A percentile compares a stretch with the other conserved stretches of the same genome.
Conservation (phyloP, 768 basidiomycete genomes). For the Lyophyllum decastes region DNA sequence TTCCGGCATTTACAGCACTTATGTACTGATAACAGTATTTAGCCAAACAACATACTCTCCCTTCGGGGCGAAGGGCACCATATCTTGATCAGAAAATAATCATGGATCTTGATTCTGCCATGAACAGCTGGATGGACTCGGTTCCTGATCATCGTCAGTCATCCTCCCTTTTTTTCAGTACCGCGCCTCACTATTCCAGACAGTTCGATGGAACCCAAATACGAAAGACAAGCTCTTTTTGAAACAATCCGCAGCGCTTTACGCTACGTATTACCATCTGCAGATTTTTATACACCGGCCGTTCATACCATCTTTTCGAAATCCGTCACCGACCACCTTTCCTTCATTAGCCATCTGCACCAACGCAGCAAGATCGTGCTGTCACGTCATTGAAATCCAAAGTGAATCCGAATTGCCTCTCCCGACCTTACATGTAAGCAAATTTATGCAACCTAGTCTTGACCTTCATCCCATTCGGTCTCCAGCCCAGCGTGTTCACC, state of each 20-base stretch:
- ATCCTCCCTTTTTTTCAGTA: constrained; percentile 44
- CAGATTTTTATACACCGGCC: constrained; percentile 80
- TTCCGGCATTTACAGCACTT: background rate
- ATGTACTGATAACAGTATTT: constrained; percentile 53
- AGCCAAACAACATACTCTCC: constrained; percentile 59
- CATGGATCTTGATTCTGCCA: constrained; percentile 69
- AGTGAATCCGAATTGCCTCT: constrained; percentile 36
- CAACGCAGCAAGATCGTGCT: constrained; percentile 79
- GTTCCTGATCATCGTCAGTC: constrained; percentile 57
- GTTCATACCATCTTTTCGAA: constrained; percentile 69
- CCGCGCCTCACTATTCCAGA: constrained; percentile 10
- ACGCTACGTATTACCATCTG: constrained; percentile 45
- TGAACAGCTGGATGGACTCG: constrained; percentile 79
- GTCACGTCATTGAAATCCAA: constrained; percentile 64
- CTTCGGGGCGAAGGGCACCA: constrained; percentile 45
- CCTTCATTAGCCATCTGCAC: constrained; percentile 81
- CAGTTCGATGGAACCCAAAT: constrained; percentile 48
- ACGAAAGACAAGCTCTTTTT: constrained; percentile 40
- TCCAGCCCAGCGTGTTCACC: constrained; percentile 36
- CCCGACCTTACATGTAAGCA: constrained; percentile 37
- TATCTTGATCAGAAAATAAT: constrained; percentile 66
- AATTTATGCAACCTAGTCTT: background rate
- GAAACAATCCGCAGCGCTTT: constrained; percentile 59
- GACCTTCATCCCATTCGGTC: background rate
- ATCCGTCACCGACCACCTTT: constrained; percentile 39